phyloP scores from a whole-genome alignment of 345 rosid genomes.

The Physaria fendleri region DNA sequence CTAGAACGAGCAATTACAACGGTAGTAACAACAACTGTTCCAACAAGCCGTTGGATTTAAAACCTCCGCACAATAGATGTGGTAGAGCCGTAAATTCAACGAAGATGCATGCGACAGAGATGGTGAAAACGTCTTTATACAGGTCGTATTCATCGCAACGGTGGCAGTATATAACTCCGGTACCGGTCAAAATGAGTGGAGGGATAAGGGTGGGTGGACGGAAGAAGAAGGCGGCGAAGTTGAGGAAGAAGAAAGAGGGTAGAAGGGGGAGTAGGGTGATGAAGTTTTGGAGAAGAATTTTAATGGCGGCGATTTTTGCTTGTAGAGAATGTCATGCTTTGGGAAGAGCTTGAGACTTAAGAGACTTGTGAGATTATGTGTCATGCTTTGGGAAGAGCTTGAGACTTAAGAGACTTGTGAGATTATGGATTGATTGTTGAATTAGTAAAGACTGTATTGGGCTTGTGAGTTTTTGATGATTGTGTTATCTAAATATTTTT shows the following conservation, averaged over 20 bases:
- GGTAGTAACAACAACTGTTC: background rate
- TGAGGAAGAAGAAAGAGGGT: conserved; percentile 13
- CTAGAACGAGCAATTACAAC: conserved; percentile 42
- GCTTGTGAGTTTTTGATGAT: background rate
- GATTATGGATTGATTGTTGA: background rate
- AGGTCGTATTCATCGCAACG: conserved; percentile 34
- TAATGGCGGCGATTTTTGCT: conserved; percentile 46
- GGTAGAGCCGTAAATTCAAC: background rate
- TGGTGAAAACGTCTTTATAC: conserved; percentile 30
- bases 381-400: conserved; percentile 62
- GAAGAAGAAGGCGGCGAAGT: conserved; percentile 9
- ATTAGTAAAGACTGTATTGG: background rate
- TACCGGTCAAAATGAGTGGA: conserved; percentile 33
- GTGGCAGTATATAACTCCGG: conserved; percentile 64
- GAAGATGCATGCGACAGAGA: conserved; percentile 25
- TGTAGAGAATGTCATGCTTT: conserved; percentile 81
- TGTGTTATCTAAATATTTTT: background rate
- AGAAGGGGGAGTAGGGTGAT: conserved; percentile 13
- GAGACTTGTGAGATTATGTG: background rate
- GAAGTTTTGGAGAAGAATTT: conserved; percentile 45
- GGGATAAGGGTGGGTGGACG: conserved; percentile 28
- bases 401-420: conserved; percentile 1
- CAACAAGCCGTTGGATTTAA: conserved; percentile 8
- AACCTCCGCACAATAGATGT: background rate
- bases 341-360: conserved; percentile 33